Conservation (phyloP, 805 yeast genomes). For the Barnettozyma wickerhamii region DNA sequence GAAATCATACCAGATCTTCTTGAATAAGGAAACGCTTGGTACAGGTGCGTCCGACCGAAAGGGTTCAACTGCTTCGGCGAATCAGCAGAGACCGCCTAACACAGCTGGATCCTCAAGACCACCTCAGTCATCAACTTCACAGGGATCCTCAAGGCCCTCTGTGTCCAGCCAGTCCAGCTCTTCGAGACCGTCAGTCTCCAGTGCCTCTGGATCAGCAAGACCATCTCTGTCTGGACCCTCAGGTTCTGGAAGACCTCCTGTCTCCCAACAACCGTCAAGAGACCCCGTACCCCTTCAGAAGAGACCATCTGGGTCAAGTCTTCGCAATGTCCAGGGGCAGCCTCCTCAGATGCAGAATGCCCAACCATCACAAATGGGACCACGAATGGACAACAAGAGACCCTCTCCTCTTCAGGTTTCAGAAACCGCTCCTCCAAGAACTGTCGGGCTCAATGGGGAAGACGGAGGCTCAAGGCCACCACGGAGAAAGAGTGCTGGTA, state of each 20-base stretch:
- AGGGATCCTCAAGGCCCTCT: too few species aligned
- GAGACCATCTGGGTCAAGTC: conserved; percentile 4
- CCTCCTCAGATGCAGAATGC: too few species aligned
- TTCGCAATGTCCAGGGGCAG: too few species aligned
- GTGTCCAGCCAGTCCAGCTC: too few species aligned
- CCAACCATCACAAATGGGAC: conserved; percentile 1
- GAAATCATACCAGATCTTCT: conserved; percentile 27
- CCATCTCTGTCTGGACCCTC: not conserved
- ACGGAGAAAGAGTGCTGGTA: not conserved
- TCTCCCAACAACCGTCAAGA: not conserved
- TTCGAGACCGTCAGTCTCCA: too few species aligned
- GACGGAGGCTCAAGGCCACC: not conserved
- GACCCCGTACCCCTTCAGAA: not conserved
- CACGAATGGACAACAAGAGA: not conserved
- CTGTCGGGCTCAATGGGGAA: not conserved
- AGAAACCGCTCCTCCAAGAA: not conserved
- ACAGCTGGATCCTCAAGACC: too few species aligned
- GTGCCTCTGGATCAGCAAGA: too few species aligned
- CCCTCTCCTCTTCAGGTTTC: not conserved
- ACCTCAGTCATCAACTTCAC: too few species aligned
- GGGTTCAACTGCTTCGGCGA: too few species aligned
- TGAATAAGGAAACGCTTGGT: conserved; percentile 15
- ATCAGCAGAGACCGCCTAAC: too few species aligned
- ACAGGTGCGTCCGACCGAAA: too few species aligned
- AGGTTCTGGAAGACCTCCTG: not conserved